Base-by-base conservation (phyloP, 345 rosid species). In the Citrus glauca region DNA sequence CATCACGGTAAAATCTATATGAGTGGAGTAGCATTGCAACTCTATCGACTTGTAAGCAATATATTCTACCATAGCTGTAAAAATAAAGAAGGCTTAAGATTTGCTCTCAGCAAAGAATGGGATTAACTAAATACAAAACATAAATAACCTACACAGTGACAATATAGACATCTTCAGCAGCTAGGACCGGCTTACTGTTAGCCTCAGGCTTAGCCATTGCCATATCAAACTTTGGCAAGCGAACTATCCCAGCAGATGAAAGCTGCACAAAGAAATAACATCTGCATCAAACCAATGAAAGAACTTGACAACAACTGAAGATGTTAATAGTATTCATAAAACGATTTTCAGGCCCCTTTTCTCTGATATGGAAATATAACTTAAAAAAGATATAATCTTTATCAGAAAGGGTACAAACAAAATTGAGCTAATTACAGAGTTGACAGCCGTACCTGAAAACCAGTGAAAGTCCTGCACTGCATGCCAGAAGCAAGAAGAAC, bases 401-500 rank as follows among this genome's bases (percentile, higher is more conserved):
- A 73, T 71, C 32, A 32, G 63, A 82, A 55, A 45, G 50, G 5
- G 25, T 11, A 17, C 42, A 63, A 27, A 45, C 32, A 75, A 77
- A 59, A 74, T 38, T 22, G 30, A 73, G 77, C 40, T 35, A 48
- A 55, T 20, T 69, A 35, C 40, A 59, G 62, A 66, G 72, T 67
- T 78, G 30, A 14, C 19, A 74, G 40, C 22, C 67, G 68, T 80
- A 94, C 98, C 98, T 96, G 98, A 87, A 92, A 93, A 81, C 98
- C 99, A 83, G 80, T 86, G 81, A 97, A 85, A 50, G 86, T 86
- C 86, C 89, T 91, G 97, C 97, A 93, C 79, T 94, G 98, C 93
- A 97, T 86, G 86, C 98, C 98, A 8, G 98, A 93, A 72, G 99
- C 98, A 87, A 97, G 98, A 83, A 94, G 98, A 87, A 94, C 88